Percentiles rank a stretch among this genome's conserved stretches.
Evolutionary conservation across 768 basidiomycete genomes (phyloP).

Genomic region (Suillus tomentosus): DNA sequence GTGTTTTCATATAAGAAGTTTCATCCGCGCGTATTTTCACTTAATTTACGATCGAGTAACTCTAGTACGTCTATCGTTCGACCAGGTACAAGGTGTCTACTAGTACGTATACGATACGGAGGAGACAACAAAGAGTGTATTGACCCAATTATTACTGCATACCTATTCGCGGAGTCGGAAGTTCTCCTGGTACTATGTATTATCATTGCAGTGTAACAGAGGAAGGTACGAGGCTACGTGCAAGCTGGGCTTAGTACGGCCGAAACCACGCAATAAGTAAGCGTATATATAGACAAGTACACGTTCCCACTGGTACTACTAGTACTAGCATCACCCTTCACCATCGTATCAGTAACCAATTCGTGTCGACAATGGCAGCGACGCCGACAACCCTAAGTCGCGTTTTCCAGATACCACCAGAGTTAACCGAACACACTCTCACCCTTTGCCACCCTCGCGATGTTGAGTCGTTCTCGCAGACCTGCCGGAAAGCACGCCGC

Average conservation of each 20-base stretch:
- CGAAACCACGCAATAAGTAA: neutral
- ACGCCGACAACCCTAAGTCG: slow-evolving; percentile 1
- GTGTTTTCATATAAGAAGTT: neutral
- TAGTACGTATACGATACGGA: too few species aligned
- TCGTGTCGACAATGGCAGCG: slow-evolving; percentile 7
- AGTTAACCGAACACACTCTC: slow-evolving; percentile 62
- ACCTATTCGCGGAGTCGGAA: neutral
- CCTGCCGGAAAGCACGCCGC: slow-evolving; percentile 48
- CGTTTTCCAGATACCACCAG: slow-evolving; percentile 50
- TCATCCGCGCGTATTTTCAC: neutral
- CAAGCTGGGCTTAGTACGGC: neutral
- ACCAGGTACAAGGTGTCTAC: too few species aligned
- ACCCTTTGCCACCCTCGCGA: slow-evolving; percentile 56
- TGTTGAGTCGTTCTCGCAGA: slow-evolving; percentile 58
- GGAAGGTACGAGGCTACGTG: neutral
- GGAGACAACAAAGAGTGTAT: neutral
- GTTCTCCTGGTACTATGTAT: neutral
- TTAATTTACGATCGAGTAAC: neutral
- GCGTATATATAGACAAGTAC: neutral
- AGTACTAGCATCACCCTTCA: neutral
- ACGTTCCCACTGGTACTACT: neutral
- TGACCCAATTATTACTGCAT: too few species aligned
- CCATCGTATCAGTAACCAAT: neutral
- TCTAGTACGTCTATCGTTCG: neutral
- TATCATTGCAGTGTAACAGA: too few species aligned